Conservation (phyloP, 2,329 filamentous ascomycete species). For the Aspergillus fijiensis region DNA sequence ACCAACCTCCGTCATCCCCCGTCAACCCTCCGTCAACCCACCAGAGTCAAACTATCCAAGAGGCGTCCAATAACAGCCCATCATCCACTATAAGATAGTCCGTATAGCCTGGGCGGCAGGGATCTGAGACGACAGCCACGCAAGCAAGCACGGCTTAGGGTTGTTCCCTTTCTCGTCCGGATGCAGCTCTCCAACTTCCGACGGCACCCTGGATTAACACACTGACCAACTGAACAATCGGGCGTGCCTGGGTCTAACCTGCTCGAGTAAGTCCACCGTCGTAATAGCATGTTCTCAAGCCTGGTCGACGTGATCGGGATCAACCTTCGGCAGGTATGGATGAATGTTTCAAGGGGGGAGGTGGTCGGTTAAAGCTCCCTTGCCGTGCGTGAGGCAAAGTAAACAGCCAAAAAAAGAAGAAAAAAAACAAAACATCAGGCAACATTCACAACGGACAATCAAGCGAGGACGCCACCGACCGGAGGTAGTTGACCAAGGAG, state of each 20-base stretch:
- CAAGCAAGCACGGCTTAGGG: slow-evolving; percentile 1
- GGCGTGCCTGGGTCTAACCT: slow-evolving; percentile 15
- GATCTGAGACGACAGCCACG: slow-evolving; percentile 10
- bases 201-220: slow-evolving; percentile 2
- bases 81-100: background rate
- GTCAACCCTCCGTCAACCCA: background rate
- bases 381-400: background rate
- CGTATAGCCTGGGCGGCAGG: background rate
- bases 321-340: background rate
- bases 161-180: slow-evolving; percentile 12
- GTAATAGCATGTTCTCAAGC: background rate
- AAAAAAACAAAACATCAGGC: background rate
- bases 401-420: background rate
- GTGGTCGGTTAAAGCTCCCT: background rate
- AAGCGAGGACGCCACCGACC: background rate
- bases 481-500: background rate
- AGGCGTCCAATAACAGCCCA: slow-evolving; percentile 3
- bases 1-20: background rate
- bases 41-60: background rate
- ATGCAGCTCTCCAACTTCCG: slow-evolving; percentile 14
- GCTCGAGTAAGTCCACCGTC: slow-evolving; percentile 7
- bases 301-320: background rate
- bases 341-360: background rate
- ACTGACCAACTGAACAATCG: slow-evolving; percentile 2
- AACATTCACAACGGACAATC: background rate